Evolutionary conservation across 108 stramenopile species (phyloP).

Genomic region (Skeletonema marinoi): DNA sequence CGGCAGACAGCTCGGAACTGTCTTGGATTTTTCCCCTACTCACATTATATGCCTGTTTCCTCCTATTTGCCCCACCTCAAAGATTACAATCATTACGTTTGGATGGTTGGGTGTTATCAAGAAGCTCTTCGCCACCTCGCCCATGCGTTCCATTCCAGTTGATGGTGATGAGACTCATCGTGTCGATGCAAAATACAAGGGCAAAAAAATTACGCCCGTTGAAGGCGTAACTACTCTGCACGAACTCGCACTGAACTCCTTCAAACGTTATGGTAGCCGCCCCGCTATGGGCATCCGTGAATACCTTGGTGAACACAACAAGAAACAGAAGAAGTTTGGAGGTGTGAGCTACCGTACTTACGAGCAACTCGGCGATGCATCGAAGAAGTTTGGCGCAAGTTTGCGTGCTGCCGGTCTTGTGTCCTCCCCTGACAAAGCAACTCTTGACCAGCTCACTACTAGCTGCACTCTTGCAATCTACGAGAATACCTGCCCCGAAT

Average conservation of each 20-base stretch:
- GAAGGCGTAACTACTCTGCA: slow-evolving; percentile 73
- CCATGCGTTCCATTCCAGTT: slow-evolving; percentile 72
- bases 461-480: slow-evolving; percentile 89
- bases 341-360: slow-evolving; percentile 63
- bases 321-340: slow-evolving; percentile 81
- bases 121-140: slow-evolving; percentile 52
- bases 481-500: slow-evolving; percentile 90
- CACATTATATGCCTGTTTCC: not conserved
- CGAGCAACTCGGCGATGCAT: slow-evolving; percentile 66
- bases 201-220: slow-evolving; percentile 46
- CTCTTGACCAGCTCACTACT: slow-evolving; percentile 77
- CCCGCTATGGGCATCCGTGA: slow-evolving; percentile 75
- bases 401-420: slow-evolving; percentile 69
- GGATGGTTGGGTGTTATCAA: slow-evolving; percentile 32
- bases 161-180: slow-evolving; percentile 71
- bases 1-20: not conserved
- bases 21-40: not conserved
- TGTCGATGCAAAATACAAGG: slow-evolving; percentile 56
- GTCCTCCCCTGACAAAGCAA: slow-evolving; percentile 58
- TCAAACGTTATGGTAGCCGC: slow-evolving; percentile 45
- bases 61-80: not conserved
- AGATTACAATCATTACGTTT: not conserved
- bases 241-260: slow-evolving; percentile 58
- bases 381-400: slow-evolving; percentile 83
- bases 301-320: slow-evolving; percentile 71